A percentile compares a stretch with the other conserved stretches of the same genome.
phyloP scores from a whole-genome alignment of 805 yeast species.

The Pachysolen tannophilus region DNA sequence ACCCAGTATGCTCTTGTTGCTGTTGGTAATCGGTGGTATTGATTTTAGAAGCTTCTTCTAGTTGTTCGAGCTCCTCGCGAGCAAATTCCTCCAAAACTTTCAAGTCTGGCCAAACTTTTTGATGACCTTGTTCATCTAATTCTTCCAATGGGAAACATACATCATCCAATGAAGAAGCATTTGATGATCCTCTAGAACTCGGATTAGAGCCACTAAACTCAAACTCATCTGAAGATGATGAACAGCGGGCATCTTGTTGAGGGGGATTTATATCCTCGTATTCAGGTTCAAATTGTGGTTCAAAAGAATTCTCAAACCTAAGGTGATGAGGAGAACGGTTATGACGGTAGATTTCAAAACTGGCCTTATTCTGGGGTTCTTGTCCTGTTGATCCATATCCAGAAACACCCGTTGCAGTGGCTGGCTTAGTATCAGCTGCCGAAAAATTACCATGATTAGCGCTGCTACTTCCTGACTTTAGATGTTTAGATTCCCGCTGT shows the following conservation, averaged over 20 bases:
- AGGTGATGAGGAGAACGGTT: constrained; percentile 2
- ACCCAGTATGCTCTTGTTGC: constrained; percentile 14
- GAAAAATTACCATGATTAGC: background rate
- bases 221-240: constrained; percentile 12
- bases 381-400: too few relatives aligned
- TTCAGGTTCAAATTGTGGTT: constrained; percentile 4
- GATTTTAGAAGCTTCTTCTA: constrained; percentile 17
- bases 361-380: background rate
- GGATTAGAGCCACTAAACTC: constrained; percentile 55
- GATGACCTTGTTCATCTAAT: constrained; percentile 21
- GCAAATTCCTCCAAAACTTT: constrained; percentile 69
- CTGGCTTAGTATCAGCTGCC: background rate
- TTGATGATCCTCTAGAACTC: constrained; percentile 49
- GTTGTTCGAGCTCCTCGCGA: constrained; percentile 47
- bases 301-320: background rate
- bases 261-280: constrained; percentile 3
- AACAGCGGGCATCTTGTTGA: constrained; percentile 1
- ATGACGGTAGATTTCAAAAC: constrained; percentile 4
- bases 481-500: too few relatives aligned
- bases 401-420: too few relatives aligned
- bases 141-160: constrained; percentile 84
- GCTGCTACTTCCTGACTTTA: background rate
- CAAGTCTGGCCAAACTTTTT: constrained; percentile 77
- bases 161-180: constrained; percentile 76
- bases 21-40: constrained; percentile 17